Conservation (phyloP, 371 early-diverging fungal genomes). For the Apophysomyces elegans region DNA sequence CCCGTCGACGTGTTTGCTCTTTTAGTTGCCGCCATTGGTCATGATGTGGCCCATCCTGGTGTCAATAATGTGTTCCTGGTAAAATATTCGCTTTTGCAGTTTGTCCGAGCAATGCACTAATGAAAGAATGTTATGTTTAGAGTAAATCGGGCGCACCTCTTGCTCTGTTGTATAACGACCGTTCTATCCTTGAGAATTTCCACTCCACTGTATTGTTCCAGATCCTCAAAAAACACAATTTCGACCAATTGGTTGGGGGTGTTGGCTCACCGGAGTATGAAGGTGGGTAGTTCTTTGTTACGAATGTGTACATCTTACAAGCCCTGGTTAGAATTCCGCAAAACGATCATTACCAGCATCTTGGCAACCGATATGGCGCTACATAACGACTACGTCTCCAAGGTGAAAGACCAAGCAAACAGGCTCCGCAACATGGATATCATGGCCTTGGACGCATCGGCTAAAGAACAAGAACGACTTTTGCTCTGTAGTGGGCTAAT, state of each 20-base stretch:
- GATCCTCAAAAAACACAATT: constrained; percentile 72
- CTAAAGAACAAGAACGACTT: constrained; percentile 48
- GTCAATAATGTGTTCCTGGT: constrained; percentile 83
- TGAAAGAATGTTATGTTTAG: constrained; percentile 21
- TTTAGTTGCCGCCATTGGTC: constrained; percentile 78
- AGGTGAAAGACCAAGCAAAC: constrained; percentile 63
- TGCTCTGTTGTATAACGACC: constrained; percentile 90
- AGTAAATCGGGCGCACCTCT: constrained; percentile 76
- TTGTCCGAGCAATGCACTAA: not conserved
- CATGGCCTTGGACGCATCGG: constrained; percentile 13
- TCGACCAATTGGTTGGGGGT: constrained; percentile 39
- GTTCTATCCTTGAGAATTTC: constrained; percentile 91
- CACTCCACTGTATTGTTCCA: constrained; percentile 87
- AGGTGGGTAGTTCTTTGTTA: constrained; percentile 26
- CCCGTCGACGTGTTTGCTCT: constrained; percentile 74
- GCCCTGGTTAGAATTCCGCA: constrained; percentile 60
- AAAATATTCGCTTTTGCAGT: constrained; percentile 8
- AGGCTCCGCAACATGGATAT: constrained; percentile 32
- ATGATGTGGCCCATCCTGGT: constrained; percentile 87
- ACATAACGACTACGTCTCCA: constrained; percentile 73
- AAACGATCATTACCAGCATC: constrained; percentile 68
- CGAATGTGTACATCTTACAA: not conserved
- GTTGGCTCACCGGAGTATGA: constrained; percentile 26
- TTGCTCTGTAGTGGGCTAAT: constrained; percentile 69
- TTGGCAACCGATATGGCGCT: constrained; percentile 83